phyloP scores from a whole-genome alignment of 2,329 filamentous ascomycete genomes.

The Penicillium sp. region DNA sequence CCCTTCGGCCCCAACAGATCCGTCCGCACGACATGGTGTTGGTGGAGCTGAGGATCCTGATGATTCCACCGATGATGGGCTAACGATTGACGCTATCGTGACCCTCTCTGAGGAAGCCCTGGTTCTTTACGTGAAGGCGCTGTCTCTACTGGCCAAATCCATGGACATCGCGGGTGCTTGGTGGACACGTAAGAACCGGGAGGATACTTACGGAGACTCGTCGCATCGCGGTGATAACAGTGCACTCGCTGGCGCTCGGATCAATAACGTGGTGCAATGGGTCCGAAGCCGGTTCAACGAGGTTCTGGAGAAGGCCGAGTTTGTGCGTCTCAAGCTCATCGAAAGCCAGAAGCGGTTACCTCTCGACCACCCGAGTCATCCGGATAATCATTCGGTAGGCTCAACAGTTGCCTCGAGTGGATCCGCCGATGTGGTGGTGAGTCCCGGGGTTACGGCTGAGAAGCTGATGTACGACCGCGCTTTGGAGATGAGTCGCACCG shows the following conservation, averaged over 20 bases:
- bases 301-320: constrained; percentile 91
- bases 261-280: constrained; percentile 96
- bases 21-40: constrained; percentile 26
- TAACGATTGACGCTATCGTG: constrained; percentile 84
- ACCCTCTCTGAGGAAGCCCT: constrained; percentile 90
- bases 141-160: constrained; percentile 85
- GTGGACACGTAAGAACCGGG: constrained; percentile 81
- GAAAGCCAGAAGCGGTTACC: constrained; percentile 85
- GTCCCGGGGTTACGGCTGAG: constrained; percentile 87
- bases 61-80: constrained; percentile 64
- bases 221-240: constrained; percentile 49
- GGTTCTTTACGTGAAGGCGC: constrained; percentile 92
- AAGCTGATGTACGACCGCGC: constrained; percentile 98
- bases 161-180: constrained; percentile 94
- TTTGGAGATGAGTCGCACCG: constrained; percentile 91
- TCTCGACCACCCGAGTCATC: constrained; percentile 81
- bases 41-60: constrained; percentile 49
- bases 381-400: constrained; percentile 70
- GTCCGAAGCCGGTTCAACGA: constrained; percentile 93
- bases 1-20: constrained; percentile 61
- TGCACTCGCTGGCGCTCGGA: constrained; percentile 66
- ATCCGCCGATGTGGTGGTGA: constrained; percentile 78
- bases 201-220: constrained; percentile 57
- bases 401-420: constrained; percentile 63
- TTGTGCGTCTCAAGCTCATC: constrained; percentile 84